Evolutionary conservation across 495 filamentous ascomycete species (phyloP).

Genomic region (Parathielavia hyrcaniae): DNA sequence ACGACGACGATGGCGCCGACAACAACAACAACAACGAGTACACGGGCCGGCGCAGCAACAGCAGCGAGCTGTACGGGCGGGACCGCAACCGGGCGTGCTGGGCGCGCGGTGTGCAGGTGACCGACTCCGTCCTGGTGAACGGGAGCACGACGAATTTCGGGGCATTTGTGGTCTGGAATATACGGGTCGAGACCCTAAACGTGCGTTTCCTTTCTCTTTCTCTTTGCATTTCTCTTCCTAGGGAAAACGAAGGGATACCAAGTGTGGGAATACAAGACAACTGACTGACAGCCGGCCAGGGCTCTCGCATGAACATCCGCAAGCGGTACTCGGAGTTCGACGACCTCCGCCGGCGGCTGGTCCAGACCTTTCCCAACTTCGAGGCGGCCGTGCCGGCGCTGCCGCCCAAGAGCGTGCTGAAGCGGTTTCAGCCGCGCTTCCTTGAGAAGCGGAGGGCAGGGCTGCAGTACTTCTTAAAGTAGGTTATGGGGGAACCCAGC

Average conservation of each 20-base stretch:
- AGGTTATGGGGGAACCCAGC: conserved; percentile 18
- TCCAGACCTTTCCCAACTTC: conserved; percentile 50
- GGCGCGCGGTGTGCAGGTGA: conserved; percentile 50
- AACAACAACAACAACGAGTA: neutral
- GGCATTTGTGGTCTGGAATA: conserved; percentile 54
- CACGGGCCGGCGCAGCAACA: conserved; percentile 11
- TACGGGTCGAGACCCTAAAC: conserved; percentile 46
- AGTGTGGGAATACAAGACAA: neutral
- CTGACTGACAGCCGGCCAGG: conserved; percentile 28
- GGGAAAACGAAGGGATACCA: neutral
- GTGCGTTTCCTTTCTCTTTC: conserved; percentile 24
- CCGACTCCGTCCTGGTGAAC: conserved; percentile 47
- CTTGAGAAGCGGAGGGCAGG: conserved; percentile 49
- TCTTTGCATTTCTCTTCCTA: neutral
- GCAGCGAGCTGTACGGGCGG: conserved; percentile 27
- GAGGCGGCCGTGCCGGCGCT: conserved; percentile 49
- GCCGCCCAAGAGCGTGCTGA: conserved; percentile 51
- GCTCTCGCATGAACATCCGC: conserved; percentile 48
- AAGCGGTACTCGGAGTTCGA: conserved; percentile 57
- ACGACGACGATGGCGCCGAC: conserved; percentile 31
- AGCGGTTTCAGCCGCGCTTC: conserved; percentile 48
- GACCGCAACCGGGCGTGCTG: conserved; percentile 50
- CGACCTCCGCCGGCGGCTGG: conserved; percentile 43
- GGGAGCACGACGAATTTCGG: conserved; percentile 47
- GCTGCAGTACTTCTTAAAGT: conserved; percentile 54